Evolutionary conservation across 148 eudicot genomes (phyloP), one percentile per base, ranked within the genome.

Genomic region (Arctostaphylos glauca): DNA sequence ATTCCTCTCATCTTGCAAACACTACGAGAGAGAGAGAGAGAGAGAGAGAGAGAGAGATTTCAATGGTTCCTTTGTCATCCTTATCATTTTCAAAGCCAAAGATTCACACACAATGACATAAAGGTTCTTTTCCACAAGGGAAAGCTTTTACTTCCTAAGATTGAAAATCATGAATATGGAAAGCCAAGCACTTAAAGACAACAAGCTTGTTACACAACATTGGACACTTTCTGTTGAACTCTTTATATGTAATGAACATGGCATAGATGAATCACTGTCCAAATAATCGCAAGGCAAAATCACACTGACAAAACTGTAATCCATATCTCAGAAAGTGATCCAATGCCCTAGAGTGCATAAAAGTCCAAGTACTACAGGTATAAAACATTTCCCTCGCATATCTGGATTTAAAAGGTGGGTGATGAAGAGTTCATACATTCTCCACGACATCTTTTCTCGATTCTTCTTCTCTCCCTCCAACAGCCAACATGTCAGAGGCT

Each of bases 401-500:
- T 77, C 31, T 67, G 66, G 66, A 44, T 73, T 50, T 48, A 9
- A 67, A 74, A 55, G n/a, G 50, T 55, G 81, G 56, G 52, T 46
- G 68, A 4, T 16, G 2, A 43, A 23, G 48, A 76, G 9, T 3
- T 88, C 86, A 94, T 53, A 92, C 98, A 84, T 92, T 89, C 9
- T 95, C 98, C 6, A 89, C 58, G 41, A 90, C 95, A 85, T 92
- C 95, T 64, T 58, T 80, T n/a, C 86, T 82, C 38, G 83, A 79
- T 18, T 90, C 98, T 31, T 91, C 99, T 9, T 86, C 84, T 75
- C 48, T 87, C 84, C 82, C 88, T 78, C 88, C 89, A 83, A 88
- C 87, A 82, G 90, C 90, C 83, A 94, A 83, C 78, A 88, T 90
- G 87, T 96, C 99, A 16, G 96, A 88, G 50, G 98, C 94, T 83